Evolutionary conservation across 805 yeast genomes (phyloP).

Genomic region (Myxozyma neotropica): DNA sequence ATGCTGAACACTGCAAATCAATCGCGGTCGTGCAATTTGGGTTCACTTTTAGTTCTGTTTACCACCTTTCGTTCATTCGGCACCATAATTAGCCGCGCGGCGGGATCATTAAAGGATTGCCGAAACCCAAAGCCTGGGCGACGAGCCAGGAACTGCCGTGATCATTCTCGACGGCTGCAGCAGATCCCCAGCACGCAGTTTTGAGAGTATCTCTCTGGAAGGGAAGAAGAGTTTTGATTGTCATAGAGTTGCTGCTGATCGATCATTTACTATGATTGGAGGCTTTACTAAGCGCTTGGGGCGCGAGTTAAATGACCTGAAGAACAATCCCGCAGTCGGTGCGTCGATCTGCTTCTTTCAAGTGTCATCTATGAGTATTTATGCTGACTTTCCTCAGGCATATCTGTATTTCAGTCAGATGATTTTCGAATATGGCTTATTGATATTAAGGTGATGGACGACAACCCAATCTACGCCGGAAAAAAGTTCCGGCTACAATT

Average conservation of each 20-base stretch:
- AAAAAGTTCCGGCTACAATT: slow-evolving; percentile 50
- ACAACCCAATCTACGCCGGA: slow-evolving; percentile 45
- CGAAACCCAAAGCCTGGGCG: neutral
- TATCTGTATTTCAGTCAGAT: slow-evolving; percentile 42
- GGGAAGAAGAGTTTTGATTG: too few relatives aligned
- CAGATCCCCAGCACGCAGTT: too few relatives aligned
- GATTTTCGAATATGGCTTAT: slow-evolving; percentile 44
- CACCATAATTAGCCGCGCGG: too few relatives aligned
- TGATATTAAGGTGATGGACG: slow-evolving; percentile 46
- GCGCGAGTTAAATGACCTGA: slow-evolving; percentile 32
- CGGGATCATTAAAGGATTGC: neutral
- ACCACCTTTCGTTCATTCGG: too few relatives aligned
- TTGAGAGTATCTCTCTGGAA: too few relatives aligned
- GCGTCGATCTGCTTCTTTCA: neutral
- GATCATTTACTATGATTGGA: neutral
- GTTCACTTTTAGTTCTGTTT: too few relatives aligned
- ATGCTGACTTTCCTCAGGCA: slow-evolving; percentile 31
- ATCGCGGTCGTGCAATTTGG: too few relatives aligned
- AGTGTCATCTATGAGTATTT: neutral
- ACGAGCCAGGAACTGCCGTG: neutral
- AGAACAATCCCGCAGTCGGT: slow-evolving; percentile 32
- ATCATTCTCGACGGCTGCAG: too few relatives aligned
- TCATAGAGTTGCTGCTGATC: too few relatives aligned
- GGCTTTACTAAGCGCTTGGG: slow-evolving; percentile 30
- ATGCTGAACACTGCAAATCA: too few relatives aligned